phyloP scores from a whole-genome alignment of 129 eudicot genomes.

The Tanacetum coccineum region DNA sequence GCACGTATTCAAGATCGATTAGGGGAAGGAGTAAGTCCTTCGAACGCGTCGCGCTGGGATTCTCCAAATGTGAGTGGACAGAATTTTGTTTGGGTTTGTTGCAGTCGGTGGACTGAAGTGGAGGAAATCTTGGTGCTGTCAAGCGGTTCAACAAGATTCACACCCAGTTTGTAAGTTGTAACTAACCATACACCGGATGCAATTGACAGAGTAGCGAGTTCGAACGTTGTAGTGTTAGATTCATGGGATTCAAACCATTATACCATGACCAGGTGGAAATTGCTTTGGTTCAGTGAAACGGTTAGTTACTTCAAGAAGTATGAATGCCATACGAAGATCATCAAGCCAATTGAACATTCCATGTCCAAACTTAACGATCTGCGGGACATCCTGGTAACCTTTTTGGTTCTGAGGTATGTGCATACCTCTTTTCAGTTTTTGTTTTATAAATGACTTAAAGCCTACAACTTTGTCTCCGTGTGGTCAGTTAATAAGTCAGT shows the following conservation, averaged over 20 bases:
- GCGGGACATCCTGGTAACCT: slow-evolving; percentile 61
- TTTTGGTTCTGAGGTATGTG: slow-evolving; percentile 75
- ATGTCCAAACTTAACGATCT: slow-evolving; percentile 37
- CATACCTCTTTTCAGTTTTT: not conserved
- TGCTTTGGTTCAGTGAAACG: slow-evolving; percentile 28
- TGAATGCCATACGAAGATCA: slow-evolving; percentile 49
- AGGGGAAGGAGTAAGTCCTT: slow-evolving; percentile 32
- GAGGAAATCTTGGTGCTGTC: slow-evolving; percentile 72
- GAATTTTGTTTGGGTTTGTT: slow-evolving; percentile 42
- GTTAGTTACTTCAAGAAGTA: slow-evolving; percentile 43
- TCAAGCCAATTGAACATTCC: slow-evolving; percentile 69
- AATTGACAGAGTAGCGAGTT: slow-evolving; percentile 8
- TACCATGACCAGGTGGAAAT: slow-evolving; percentile 37
- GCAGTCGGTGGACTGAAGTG: slow-evolving; percentile 53
- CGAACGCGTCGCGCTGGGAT: no score
- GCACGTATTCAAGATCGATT: slow-evolving; percentile 25
- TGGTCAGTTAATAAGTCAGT: not conserved
- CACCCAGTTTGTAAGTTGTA: slow-evolving; percentile 8
- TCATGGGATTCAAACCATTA: slow-evolving; percentile 30
- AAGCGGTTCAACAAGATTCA: slow-evolving; percentile 60
- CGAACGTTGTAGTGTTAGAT: slow-evolving; percentile 36
- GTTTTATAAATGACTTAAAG: not conserved
- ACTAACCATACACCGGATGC: slow-evolving; percentile 34
- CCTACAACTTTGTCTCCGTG: not conserved
- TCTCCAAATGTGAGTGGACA: slow-evolving; percentile 32